phyloP scores from a whole-genome alignment of 257 asterid genomes.

The Ligustrum vulgare region DNA sequence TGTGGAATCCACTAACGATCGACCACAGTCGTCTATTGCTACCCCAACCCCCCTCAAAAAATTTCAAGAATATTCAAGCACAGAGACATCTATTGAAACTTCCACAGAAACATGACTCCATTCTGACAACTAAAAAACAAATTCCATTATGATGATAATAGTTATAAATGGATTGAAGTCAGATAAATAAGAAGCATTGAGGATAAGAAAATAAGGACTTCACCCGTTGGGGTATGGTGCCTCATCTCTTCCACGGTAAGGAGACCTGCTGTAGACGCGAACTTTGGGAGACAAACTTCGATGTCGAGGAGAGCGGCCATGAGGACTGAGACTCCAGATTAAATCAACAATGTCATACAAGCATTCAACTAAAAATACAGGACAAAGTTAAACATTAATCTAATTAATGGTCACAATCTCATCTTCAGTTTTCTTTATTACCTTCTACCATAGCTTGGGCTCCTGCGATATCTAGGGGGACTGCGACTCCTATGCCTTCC shows the following conservation, averaged over 20 bases:
- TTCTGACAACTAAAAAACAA: not conserved
- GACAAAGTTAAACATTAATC: not conserved
- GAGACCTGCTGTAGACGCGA: constrained; percentile 82
- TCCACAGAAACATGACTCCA: not conserved
- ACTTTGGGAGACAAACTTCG: constrained; percentile 83
- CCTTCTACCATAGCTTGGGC: constrained; percentile 97
- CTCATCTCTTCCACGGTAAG: constrained; percentile 80
- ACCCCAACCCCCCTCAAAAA: not conserved
- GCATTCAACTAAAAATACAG: not conserved
- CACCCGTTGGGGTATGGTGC: constrained; percentile 78
- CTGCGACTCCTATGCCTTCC: constrained; percentile 94
- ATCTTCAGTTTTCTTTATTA: constrained; percentile 11
- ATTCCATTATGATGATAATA: not conserved
- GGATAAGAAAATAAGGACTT: constrained; percentile 1
- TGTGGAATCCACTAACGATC: not conserved
- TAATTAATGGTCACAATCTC: not conserved
- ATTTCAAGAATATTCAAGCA: not conserved
- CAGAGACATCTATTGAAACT: not conserved
- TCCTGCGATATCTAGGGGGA: constrained; percentile 76
- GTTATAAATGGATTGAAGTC: not conserved
- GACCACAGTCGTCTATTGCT: not conserved
- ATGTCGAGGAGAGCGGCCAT: constrained; percentile 76
- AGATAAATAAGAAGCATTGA: not conserved
- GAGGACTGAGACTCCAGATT: constrained; percentile 87
- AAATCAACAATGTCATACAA: constrained; percentile 24